Conservation (phyloP, 2,329 filamentous ascomycete species). For the Fusarium fracticaudum region DNA sequence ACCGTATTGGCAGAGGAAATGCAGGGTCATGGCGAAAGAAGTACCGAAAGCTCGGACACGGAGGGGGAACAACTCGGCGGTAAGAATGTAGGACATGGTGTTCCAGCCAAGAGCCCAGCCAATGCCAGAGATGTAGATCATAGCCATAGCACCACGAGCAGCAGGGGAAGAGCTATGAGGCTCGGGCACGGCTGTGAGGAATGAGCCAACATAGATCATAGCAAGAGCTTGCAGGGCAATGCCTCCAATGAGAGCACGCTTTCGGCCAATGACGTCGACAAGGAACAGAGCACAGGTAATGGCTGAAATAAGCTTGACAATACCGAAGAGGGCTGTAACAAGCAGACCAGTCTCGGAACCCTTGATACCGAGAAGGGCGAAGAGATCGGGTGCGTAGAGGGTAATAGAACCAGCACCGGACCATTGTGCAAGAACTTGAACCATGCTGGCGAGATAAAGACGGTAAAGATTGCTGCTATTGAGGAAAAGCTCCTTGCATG, state of each 20-base stretch:
- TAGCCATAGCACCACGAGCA: conserved; percentile 10
- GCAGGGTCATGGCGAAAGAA: conserved; percentile 13
- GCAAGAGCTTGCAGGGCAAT: conserved; percentile 9
- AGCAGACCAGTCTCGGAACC: conserved; percentile 15
- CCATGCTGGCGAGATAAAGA: conserved; percentile 30
- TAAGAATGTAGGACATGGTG: conserved; percentile 30
- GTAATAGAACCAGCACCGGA: conserved; percentile 28
- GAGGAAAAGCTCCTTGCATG: conserved; percentile 22
- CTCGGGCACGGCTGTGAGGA: background rate
- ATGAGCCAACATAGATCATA: conserved; percentile 14
- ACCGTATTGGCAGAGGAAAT: conserved; percentile 15
- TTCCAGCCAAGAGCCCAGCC: conserved; percentile 32
- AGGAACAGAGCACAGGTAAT: conserved; percentile 11
- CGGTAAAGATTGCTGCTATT: conserved; percentile 30
- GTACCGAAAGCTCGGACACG: conserved; percentile 16
- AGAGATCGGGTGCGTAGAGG: conserved; percentile 9
- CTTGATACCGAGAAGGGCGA: conserved; percentile 4
- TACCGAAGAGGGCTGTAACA: conserved; percentile 13
- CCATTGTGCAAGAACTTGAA: conserved; percentile 31
- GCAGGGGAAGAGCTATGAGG: background rate
- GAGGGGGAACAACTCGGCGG: conserved; percentile 22
- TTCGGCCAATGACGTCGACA: conserved; percentile 13
- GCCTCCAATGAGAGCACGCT: conserved; percentile 10
- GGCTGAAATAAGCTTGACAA: conserved; percentile 9
- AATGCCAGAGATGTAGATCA: conserved; percentile 29